Base-by-base conservation (phyloP, 2,329 filamentous ascomycete species). In the Phyllosticta citribraziliensis region DNA sequence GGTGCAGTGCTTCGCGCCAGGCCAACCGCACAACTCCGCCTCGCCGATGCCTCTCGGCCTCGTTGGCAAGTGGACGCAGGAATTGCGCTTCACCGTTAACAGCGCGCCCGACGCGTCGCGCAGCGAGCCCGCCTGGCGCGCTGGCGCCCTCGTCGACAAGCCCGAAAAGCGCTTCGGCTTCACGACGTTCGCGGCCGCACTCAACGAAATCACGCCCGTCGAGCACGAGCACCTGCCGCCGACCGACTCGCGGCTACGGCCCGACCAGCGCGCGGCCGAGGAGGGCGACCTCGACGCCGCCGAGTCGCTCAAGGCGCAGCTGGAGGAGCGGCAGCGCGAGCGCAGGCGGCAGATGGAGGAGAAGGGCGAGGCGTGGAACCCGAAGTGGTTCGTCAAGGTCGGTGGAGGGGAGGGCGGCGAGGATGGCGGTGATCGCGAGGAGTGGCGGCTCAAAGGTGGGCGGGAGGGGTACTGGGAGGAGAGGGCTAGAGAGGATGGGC, bases 401-500 rank as follows among this genome's bases (percentile, higher is more conserved):
- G 68, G 69, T 11, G 71, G 57, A 0, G 69, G 69, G 10, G 71
- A 58, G 1, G 68, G 67, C 1, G 64, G 65, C 17, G 62, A 72
- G 50, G 69, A 66, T 1, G 63, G 66, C 10, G 75, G 70, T 0
- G 72, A 69, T 9, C 77, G 79, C 63, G 79, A 80, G 66, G 70
- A 79, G n/a, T 81, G 79, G 79, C 67, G 85, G 68, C 74, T 96
- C 65, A 94, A 87, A 77, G 79, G 79, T 2, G 91, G 91, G 20
- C 91, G 88, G 74, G 91, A 95, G 19, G 87, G 90, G 9, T 99
- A 99, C 75, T 99, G 94, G 94, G 92, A 96, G 70, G 87, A 90
- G 75, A 83, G 93, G 63, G 81, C 79, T 2, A 83, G 78, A 65
- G 86, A 86, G 1, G 78, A 78, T 61, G 1, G 27, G 27, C 6